Evolutionary conservation across 208 protist species (phyloP).

Genomic region (Borovskyia barvae): DNA sequence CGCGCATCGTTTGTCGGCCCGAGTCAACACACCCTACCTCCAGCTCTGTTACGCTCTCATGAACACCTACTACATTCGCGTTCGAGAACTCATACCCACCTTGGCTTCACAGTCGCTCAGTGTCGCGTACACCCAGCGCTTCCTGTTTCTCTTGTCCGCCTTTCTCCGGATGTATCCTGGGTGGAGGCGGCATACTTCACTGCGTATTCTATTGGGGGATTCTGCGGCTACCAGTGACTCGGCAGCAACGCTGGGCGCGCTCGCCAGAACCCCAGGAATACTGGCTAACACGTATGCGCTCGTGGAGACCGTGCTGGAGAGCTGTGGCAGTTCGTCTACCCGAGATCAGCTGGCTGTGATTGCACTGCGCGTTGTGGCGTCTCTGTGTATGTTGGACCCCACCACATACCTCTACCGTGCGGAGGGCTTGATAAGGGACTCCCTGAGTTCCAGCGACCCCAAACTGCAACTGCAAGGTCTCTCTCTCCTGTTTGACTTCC

Average conservation of each 20-base stretch:
- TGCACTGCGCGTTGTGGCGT: slow-evolving; percentile 63
- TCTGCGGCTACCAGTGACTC: background rate
- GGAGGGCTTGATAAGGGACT: slow-evolving; percentile 41
- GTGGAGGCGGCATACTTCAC: slow-evolving; percentile 48
- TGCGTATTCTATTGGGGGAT: slow-evolving; percentile 23
- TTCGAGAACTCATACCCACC: slow-evolving; percentile 41
- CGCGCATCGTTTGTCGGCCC: slow-evolving; percentile 30
- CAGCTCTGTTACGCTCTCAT: slow-evolving; percentile 80
- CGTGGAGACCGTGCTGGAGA: slow-evolving; percentile 43
- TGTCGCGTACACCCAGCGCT: slow-evolving; percentile 75
- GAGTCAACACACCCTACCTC: slow-evolving; percentile 67
- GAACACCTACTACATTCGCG: slow-evolving; percentile 82
- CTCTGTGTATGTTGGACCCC: slow-evolving; percentile 82
- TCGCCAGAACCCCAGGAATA: slow-evolving; percentile 58
- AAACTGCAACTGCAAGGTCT: slow-evolving; percentile 61
- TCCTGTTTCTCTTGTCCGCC: slow-evolving; percentile 88
- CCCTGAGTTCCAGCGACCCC: slow-evolving; percentile 35
- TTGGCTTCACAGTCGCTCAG: slow-evolving; percentile 44
- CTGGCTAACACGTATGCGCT: slow-evolving; percentile 67
- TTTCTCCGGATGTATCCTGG: slow-evolving; percentile 78
- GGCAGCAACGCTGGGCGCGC: slow-evolving; percentile 38
- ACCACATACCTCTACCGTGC: slow-evolving; percentile 60
- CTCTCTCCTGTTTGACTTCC: slow-evolving; percentile 79
- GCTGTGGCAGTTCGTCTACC: slow-evolving; percentile 19
- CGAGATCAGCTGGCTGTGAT: slow-evolving; percentile 46